These are phyloP conservation scores for Myochromella boudieri DNA, from an alignment of 768 basidiomycete genomes.

Conservation along the genomic window DNA sequence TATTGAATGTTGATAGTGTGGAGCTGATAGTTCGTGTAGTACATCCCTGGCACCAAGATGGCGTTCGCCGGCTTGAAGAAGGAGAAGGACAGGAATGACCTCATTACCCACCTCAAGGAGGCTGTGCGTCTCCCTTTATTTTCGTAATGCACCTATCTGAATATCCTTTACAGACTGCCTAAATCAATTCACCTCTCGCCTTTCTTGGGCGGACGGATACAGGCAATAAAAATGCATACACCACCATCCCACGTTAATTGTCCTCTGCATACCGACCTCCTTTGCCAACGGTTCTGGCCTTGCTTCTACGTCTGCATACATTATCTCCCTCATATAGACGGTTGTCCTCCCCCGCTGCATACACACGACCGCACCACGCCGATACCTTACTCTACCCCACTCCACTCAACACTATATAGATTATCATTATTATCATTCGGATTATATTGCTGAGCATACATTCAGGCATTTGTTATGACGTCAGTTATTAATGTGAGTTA, in stretches of 20 bases:
- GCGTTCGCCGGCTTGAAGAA: slow-evolving; percentile 99
- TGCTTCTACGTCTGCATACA: too few species aligned
- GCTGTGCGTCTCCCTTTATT: slow-evolving; percentile 45
- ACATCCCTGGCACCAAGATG: slow-evolving; percentile 98
- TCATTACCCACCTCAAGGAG: slow-evolving; percentile 82
- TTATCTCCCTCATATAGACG: slow-evolving; percentile 1
- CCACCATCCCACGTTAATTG: neutral
- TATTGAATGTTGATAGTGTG: neutral
- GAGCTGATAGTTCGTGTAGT: slow-evolving; percentile 39
- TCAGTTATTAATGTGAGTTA: too few species aligned
- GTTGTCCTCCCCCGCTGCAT: slow-evolving; percentile 4
- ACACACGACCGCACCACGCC: slow-evolving; percentile 10
- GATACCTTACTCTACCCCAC: slow-evolving; percentile 6
- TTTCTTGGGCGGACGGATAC: slow-evolving; percentile 1
- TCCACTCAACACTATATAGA: slow-evolving; percentile 12
- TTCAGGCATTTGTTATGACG: too few species aligned
- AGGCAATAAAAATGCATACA: too few species aligned
- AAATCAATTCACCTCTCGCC: slow-evolving; percentile 1
- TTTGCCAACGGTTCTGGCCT: slow-evolving; percentile 4
- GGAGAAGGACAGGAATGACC: slow-evolving; percentile 95
- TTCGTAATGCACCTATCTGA: too few species aligned
- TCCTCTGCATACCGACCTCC: neutral
- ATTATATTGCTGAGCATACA: too few species aligned
- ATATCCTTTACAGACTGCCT: slow-evolving; percentile 1
- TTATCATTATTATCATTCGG: slow-evolving; percentile 6